These are phyloP conservation scores for Fraxinus americana DNA, from an alignment of 257 asterid species.

Conservation along the genomic window DNA sequence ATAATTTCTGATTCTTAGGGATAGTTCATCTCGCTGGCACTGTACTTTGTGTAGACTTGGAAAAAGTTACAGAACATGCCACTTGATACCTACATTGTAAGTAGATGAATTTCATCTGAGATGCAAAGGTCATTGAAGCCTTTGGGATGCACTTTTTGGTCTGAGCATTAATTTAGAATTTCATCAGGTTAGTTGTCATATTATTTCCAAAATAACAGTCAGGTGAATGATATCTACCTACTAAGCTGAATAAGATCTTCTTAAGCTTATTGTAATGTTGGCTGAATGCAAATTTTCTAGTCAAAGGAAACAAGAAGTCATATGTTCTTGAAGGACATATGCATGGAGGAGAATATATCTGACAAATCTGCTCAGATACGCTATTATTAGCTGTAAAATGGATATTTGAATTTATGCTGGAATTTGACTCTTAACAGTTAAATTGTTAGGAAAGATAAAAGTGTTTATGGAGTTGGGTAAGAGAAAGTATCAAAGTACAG, in stretches of 20 bases:
- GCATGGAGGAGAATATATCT: neutral
- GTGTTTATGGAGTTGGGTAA: neutral
- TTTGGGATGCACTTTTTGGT: neutral
- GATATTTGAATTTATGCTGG: neutral
- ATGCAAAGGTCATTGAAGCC: constrained; percentile 10
- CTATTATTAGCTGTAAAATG: neutral
- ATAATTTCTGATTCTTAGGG: constrained; percentile 16
- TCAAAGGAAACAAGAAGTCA: neutral
- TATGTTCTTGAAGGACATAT: neutral
- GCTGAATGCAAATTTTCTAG: neutral
- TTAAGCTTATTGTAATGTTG: neutral
- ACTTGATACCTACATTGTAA: neutral
- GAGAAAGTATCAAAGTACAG: neutral
- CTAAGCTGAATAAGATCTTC: neutral
- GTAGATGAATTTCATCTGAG: neutral
- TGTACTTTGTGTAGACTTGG: neutral
- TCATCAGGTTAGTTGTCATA: constrained; percentile 3
- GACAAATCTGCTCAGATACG: neutral
- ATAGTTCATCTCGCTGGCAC: neutral
- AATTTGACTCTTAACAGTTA: neutral
- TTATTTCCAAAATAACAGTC: constrained; percentile 9
- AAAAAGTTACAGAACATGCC: neutral
- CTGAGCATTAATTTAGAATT: constrained; percentile 6
- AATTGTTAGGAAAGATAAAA: neutral
- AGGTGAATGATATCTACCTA: neutral